A percentile compares a stretch with the other conserved stretches of the same genome.
phyloP scores from a whole-genome alignment of 1,139 yeast species.

The Oligophagozyma castellii region DNA sequence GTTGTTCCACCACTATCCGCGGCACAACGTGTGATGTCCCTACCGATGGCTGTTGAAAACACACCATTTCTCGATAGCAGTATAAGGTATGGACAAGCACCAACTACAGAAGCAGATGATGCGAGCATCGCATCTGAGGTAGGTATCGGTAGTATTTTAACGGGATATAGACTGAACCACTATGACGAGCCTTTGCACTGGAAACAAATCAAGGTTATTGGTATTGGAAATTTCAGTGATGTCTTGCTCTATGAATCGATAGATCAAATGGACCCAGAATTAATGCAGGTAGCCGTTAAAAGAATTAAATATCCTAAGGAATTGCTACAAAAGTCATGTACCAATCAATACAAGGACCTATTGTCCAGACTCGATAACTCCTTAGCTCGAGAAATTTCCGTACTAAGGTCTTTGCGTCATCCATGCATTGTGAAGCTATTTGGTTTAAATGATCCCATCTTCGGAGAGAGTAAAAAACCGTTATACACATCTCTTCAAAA shows the following conservation, averaged over 20 bases:
- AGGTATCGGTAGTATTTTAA: constrained; percentile 4
- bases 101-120: constrained; percentile 12
- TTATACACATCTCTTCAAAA: constrained; percentile 10
- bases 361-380: constrained; percentile 53
- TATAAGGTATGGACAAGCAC: constrained; percentile 3
- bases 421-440: constrained; percentile 31
- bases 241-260: constrained; percentile 34
- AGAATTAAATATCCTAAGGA: constrained; percentile 22
- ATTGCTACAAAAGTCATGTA: constrained; percentile 7
- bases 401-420: constrained; percentile 34
- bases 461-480: constrained; percentile 16
- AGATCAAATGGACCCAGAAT: constrained; percentile 8
- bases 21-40: constrained; percentile 15
- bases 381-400: constrained; percentile 58
- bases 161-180: constrained; percentile 18
- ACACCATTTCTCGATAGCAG: constrained; percentile 4
- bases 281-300: constrained; percentile 26
- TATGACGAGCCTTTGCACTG: constrained; percentile 14
- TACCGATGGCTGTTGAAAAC: constrained; percentile 15
- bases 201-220: constrained; percentile 29
- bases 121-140: constrained; percentile 1
- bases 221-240: constrained; percentile 47
- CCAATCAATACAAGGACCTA: constrained; percentile 21
- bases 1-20: constrained; percentile 9
- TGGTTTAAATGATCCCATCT: constrained; percentile 24